Conservation (phyloP, 1,139 yeast genomes). For the Blastobotrys aristatus region DNA sequence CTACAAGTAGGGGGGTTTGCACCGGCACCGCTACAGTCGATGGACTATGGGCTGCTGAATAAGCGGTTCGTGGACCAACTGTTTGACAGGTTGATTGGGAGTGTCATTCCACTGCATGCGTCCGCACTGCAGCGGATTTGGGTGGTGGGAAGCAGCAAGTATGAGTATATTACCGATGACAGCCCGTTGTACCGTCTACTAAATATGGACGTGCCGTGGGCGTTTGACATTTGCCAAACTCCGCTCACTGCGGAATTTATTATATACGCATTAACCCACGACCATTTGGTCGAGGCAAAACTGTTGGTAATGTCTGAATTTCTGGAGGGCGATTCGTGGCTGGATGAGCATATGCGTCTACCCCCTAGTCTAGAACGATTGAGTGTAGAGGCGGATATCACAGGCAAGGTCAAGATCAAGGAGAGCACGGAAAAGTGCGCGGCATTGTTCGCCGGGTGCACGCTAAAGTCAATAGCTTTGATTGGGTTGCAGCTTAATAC, state of each 20-base stretch:
- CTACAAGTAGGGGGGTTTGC: conserved; percentile 8
- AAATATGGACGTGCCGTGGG: background rate
- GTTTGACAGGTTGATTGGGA: conserved; percentile 6
- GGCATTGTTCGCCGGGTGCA: background rate
- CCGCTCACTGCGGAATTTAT: conserved; percentile 10
- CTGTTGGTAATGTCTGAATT: conserved; percentile 10
- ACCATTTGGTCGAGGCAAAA: background rate
- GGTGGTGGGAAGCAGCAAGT: conserved; percentile 6
- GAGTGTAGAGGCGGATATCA: conserved; percentile 8
- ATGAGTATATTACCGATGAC: conserved; percentile 6
- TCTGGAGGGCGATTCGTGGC: conserved; percentile 7
- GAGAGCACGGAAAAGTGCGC: background rate
- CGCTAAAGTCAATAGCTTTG: background rate
- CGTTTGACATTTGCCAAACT: conserved; percentile 8
- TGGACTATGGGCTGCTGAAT: background rate
- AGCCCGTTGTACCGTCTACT: conserved; percentile 3
- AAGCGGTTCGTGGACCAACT: conserved; percentile 10
- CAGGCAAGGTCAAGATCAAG: conserved; percentile 5
- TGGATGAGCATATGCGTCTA: background rate
- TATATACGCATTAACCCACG: conserved; percentile 3
- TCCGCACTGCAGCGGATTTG: conserved; percentile 1
- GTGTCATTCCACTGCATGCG: background rate
- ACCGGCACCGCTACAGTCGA: conserved; percentile 4
- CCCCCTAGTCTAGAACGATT: background rate
- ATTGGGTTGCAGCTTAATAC: conserved; percentile 8